These are phyloP conservation scores for Pseudogymnoascus destructans DNA, from an alignment of 2,329 filamentous ascomycete genomes.

Conservation along the genomic window DNA sequence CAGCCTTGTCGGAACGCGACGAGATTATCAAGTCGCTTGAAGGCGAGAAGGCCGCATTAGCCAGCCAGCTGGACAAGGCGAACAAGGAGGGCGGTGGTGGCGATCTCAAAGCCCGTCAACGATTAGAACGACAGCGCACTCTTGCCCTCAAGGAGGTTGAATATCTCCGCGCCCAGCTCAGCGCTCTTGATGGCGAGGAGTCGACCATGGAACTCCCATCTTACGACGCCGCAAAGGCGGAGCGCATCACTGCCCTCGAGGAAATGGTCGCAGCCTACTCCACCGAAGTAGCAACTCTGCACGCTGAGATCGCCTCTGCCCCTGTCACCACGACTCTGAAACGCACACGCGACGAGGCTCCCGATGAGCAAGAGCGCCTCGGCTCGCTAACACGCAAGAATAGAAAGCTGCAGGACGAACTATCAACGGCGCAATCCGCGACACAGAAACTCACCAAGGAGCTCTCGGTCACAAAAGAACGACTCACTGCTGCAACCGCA, in stretches of 20 bases:
- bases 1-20: slow-evolving; percentile 66
- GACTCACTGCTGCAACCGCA: slow-evolving; percentile 53
- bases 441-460: slow-evolving; percentile 62
- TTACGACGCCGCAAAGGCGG: slow-evolving; percentile 60
- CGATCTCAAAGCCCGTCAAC: slow-evolving; percentile 49
- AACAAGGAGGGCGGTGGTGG: slow-evolving; percentile 37
- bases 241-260: slow-evolving; percentile 71
- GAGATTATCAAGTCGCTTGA: slow-evolving; percentile 60
- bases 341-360: slow-evolving; percentile 43
- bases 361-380: slow-evolving; percentile 49
- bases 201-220: slow-evolving; percentile 70
- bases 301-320: slow-evolving; percentile 55
- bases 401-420: slow-evolving; percentile 67
- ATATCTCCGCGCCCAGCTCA: slow-evolving; percentile 82
- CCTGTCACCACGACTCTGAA: slow-evolving; percentile 43
- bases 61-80: slow-evolving; percentile 56
- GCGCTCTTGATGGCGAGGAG: slow-evolving; percentile 79
- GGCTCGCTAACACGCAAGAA: slow-evolving; percentile 81
- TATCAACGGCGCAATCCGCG: slow-evolving; percentile 55
- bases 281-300: slow-evolving; percentile 59
- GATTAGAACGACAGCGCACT: slow-evolving; percentile 73
- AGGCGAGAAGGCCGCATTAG: slow-evolving; percentile 51
- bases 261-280: slow-evolving; percentile 80
- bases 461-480: slow-evolving; percentile 56
- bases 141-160: slow-evolving; percentile 88